These are phyloP conservation scores for Nyctanthes arbortristis DNA, from an alignment of 257 asterid genomes.

Conservation along the genomic window DNA sequence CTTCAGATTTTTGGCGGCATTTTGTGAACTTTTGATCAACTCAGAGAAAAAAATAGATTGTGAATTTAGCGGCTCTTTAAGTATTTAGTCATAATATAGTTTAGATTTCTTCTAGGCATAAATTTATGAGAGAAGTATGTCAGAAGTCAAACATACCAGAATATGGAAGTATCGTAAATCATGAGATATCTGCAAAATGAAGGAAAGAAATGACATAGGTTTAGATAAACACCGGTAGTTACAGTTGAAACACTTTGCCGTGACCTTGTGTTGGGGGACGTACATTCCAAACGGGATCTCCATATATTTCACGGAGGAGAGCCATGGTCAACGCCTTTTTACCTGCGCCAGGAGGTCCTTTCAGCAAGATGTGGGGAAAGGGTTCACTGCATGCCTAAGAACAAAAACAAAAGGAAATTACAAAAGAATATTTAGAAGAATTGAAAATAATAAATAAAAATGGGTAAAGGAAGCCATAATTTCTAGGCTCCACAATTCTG, in stretches of 20 bases:
- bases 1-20: background rate
- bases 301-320: slow-evolving; percentile 68
- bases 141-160: slow-evolving; percentile 45
- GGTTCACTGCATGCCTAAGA: slow-evolving; percentile 49
- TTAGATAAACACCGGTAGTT: slow-evolving; percentile 1
- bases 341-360: slow-evolving; percentile 82
- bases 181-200: slow-evolving; percentile 63
- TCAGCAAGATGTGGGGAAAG: slow-evolving; percentile 63
- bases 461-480: background rate
- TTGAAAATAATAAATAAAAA: background rate
- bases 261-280: too few species aligned
- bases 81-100: background rate
- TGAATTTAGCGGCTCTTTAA: background rate
- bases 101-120: background rate
- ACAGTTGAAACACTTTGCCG: too few species aligned
- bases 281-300: slow-evolving; percentile 69
- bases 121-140: background rate
- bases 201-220: slow-evolving; percentile 8
- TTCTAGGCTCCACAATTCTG: background rate
- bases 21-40: background rate
- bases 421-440: background rate
- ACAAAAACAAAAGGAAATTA: background rate
- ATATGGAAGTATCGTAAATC: slow-evolving; percentile 62
- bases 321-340: slow-evolving; percentile 72
- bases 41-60: background rate